Base-by-base conservation (phyloP, 106 monocot species). In the Dendrobium nobile region DNA sequence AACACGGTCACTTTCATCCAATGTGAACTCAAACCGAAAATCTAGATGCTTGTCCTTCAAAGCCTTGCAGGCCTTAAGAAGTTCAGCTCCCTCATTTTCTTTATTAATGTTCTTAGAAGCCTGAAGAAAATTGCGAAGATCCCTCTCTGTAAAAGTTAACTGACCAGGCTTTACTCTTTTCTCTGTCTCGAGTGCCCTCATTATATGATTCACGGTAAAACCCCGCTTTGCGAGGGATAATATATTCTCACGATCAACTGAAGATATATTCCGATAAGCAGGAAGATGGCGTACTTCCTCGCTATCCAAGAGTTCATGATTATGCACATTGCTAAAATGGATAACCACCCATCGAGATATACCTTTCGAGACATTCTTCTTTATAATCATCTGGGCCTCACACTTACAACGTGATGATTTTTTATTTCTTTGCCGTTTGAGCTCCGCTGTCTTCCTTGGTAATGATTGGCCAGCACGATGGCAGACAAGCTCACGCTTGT, bases 341-440 rank as follows among this genome's bases (percentile, higher is more conserved):
- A 91, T 83, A 41, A 94, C 86, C 22, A 94, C 81, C 93, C 93
- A 94, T n/a, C 86, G 75, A 5, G 83, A 82, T 6, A 80, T 78
- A 27, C 93, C 93, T 22, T 86, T 89, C 3, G 81, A 83, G 11
- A 88, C 82, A 79, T 88, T 89, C 86, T 94, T 94, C 82, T 94
- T 94, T 22, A 94, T 94, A 9, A 94, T 85, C 93, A 94, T 94
- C 54, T 89, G 87, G 0, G 93, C 91, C 72, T 89, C 89, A 81
- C 93, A 94, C 64, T 86, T 89, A 44, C 93, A 94, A 15, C 93
- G 87, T 18, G 87, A 87, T 7, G 93, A 94, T 80, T 89, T 91
- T 43, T 94, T 94, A 75, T 94, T 94, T 79, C 93, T 87, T 67
- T 94, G 93, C 4, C 89, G 89, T 80, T 94, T 91, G 20, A 82